Conservation (phyloP, 2,329 filamentous ascomycete genomes). For the Emericellopsis cladophorae region DNA sequence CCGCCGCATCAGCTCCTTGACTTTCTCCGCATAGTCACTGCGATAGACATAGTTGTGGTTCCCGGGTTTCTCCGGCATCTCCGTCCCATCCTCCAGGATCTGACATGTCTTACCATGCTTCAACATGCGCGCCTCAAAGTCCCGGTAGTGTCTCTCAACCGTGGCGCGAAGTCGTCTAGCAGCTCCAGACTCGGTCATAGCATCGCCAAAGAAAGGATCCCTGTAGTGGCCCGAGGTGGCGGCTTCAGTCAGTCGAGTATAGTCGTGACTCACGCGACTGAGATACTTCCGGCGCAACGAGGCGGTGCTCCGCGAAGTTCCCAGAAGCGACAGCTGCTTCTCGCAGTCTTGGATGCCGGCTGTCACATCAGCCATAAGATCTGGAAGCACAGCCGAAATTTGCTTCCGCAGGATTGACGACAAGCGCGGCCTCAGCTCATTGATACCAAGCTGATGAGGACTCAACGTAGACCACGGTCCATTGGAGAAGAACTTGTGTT, state of each 20-base stretch:
- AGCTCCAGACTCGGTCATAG: conserved; percentile 6
- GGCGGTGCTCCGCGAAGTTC: conserved; percentile 28
- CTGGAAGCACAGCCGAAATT: conserved; percentile 31
- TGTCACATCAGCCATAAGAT: conserved; percentile 28
- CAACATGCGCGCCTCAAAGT: background rate
- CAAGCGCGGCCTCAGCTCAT: conserved; percentile 30
- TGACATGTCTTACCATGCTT: background rate
- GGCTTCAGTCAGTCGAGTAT: conserved; percentile 16
- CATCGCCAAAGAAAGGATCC: conserved; percentile 14
- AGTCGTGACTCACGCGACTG: conserved; percentile 27
- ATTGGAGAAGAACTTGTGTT: conserved; percentile 25
- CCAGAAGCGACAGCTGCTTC: conserved; percentile 29
- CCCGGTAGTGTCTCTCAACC: conserved; percentile 9
- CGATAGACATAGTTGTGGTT: conserved; percentile 1
- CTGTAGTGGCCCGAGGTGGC: conserved; percentile 16
- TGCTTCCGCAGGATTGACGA: conserved; percentile 36
- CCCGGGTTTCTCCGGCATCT: background rate
- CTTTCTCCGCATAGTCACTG: background rate
- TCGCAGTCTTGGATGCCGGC: conserved; percentile 18
- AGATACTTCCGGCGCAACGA: conserved; percentile 35
- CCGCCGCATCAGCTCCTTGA: conserved; percentile 7
- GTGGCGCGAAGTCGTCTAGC: conserved; percentile 11
- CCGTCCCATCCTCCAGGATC: background rate
- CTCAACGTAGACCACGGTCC: conserved; percentile 24
- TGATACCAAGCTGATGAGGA: conserved; percentile 29